Conservation (phyloP, 352 stramenopile genomes). For the Globisporangium abappressorium region DNA sequence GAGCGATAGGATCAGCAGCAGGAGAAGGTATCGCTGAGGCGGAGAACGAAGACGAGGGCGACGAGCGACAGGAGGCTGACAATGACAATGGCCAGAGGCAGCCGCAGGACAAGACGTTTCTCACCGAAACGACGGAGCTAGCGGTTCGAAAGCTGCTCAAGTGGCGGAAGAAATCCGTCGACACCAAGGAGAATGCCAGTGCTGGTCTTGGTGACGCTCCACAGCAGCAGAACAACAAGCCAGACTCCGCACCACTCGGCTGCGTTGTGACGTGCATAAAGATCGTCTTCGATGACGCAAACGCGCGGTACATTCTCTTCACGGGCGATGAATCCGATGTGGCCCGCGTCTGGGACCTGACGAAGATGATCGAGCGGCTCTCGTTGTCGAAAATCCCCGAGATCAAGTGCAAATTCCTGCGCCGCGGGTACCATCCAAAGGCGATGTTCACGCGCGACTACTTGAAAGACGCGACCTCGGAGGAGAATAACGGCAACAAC, state of each 20-base stretch:
- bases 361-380: constrained; percentile 43
- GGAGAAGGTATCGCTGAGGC: background rate
- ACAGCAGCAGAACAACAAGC: background rate
- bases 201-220: background rate
- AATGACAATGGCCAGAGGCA: background rate
- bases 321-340: constrained; percentile 53
- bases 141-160: constrained; percentile 40
- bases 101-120: constrained; percentile 15
- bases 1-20: background rate
- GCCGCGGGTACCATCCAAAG: constrained; percentile 59
- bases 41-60: constrained; percentile 8
- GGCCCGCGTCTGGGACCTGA: constrained; percentile 51
- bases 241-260: constrained; percentile 11
- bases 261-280: constrained; percentile 50
- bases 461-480: constrained; percentile 32
- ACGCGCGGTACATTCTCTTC: constrained; percentile 46
- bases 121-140: constrained; percentile 33
- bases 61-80: constrained; percentile 10
- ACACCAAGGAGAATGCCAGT: background rate
- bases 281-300: constrained; percentile 47
- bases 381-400: constrained; percentile 56
- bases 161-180: constrained; percentile 8
- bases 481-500: background rate
- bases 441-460: constrained; percentile 58
- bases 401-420: constrained; percentile 55